Evolutionary conservation across 2,329 filamentous ascomycete genomes (phyloP).

Genomic region (Macrophomina phaseolina): DNA sequence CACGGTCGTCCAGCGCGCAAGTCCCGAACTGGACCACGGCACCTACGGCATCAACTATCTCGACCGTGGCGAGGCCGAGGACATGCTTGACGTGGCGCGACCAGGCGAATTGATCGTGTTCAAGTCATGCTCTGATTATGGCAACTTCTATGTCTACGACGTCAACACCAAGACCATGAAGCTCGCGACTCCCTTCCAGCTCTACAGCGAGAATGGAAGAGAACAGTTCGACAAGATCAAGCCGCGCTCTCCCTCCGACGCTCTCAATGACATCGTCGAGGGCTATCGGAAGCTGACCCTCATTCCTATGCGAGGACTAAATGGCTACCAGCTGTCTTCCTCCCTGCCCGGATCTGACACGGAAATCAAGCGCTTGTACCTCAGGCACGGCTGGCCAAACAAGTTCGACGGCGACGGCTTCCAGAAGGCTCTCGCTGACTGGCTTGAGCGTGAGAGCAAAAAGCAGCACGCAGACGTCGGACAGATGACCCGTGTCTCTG

Average conservation of each 20-base stretch:
- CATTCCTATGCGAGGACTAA: slow-evolving; percentile 19
- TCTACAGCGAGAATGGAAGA: slow-evolving; percentile 22
- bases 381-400: slow-evolving; percentile 23
- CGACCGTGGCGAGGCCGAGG: slow-evolving; percentile 23
- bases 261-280: slow-evolving; percentile 18
- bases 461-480: slow-evolving; percentile 11
- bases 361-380: slow-evolving; percentile 24
- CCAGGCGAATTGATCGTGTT: slow-evolving; percentile 19
- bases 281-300: slow-evolving; percentile 18
- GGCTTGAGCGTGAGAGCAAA: slow-evolving; percentile 21
- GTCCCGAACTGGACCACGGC: slow-evolving; percentile 73
- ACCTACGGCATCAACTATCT: slow-evolving; percentile 50
- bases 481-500: slow-evolving; percentile 23
- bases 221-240: slow-evolving; percentile 11
- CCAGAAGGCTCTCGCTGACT: slow-evolving; percentile 18
- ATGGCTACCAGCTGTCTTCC: slow-evolving; percentile 21
- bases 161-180: slow-evolving; percentile 14
- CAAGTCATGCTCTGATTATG: slow-evolving; percentile 26
- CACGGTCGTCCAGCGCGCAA: slow-evolving; percentile 97
- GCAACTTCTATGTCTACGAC: slow-evolving; percentile 25
- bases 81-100: slow-evolving; percentile 21
- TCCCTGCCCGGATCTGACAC: slow-evolving; percentile 25
- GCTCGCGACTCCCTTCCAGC: slow-evolving; percentile 20
- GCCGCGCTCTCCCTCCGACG: slow-evolving; percentile 1
- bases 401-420: slow-evolving; percentile 24